Conservation (phyloP, 306 rosid species). For the Trifolium repens region DNA sequence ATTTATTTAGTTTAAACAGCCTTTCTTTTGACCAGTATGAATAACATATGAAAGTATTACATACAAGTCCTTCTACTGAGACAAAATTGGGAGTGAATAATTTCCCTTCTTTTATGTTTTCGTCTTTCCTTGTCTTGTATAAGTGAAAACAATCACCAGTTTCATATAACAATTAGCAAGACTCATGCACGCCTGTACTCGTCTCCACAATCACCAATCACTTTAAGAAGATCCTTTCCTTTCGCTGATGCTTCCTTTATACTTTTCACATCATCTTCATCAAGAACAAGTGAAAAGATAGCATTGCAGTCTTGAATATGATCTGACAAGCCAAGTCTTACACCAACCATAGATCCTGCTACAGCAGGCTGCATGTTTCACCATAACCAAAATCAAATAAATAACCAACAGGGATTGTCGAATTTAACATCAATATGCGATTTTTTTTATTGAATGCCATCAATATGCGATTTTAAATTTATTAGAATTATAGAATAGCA, state of each 20-base stretch:
- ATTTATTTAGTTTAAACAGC: neutral
- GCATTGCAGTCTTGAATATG: conserved; percentile 75
- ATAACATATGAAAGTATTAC: conserved; percentile 27
- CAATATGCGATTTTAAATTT: neutral
- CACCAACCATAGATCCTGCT: conserved; percentile 98
- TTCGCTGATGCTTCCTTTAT: conserved; percentile 70
- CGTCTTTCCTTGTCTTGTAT: conserved; percentile 13
- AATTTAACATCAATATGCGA: conserved; percentile 7
- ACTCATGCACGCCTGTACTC: conserved; percentile 83
- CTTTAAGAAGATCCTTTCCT: conserved; percentile 82
- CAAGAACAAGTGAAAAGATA: conserved; percentile 83
- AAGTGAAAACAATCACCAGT: conserved; percentile 6
- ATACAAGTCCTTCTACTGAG: conserved; percentile 21
- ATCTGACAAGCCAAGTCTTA: conserved; percentile 92
- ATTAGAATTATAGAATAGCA: neutral
- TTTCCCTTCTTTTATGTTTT: conserved; percentile 1
- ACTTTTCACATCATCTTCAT: conserved; percentile 76
- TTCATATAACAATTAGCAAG: conserved; percentile 26
- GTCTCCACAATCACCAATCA: conserved; percentile 97
- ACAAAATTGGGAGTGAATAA: conserved; percentile 32
- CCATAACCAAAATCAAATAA: conserved; percentile 29
- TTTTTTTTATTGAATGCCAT: neutral
- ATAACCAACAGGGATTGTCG: neutral
- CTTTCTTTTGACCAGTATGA: neutral
- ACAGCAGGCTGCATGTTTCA: conserved; percentile 74